Percentiles rank a stretch among this genome's conserved stretches.
These are phyloP conservation scores for Suhomyces pyralidae DNA, from an alignment of 805 yeast species.

Conservation along the genomic window DNA sequence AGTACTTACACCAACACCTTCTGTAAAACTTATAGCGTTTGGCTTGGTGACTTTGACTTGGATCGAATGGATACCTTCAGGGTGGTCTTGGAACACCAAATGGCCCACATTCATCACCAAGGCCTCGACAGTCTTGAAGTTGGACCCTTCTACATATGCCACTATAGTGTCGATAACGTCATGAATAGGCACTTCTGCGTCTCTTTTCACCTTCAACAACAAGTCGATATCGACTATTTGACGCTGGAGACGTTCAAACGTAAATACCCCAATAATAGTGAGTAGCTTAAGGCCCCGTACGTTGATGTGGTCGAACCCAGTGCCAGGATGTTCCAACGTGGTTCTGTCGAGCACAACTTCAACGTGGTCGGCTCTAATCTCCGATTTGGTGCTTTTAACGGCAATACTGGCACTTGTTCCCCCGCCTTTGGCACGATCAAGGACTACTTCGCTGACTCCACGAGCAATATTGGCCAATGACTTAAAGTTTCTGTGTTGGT, in stretches of 20 bases:
- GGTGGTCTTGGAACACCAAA: slow-evolving; percentile 43
- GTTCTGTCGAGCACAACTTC: slow-evolving; percentile 40
- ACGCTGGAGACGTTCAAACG: slow-evolving; percentile 78
- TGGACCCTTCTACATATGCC: slow-evolving; percentile 67
- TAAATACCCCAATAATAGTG: slow-evolving; percentile 90
- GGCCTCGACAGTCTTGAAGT: slow-evolving; percentile 92
- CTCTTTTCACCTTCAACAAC: slow-evolving; percentile 19
- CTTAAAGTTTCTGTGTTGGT: slow-evolving; percentile 38
- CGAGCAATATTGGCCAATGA: slow-evolving; percentile 49
- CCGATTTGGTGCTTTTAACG: slow-evolving; percentile 50
- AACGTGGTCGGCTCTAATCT: slow-evolving; percentile 54
- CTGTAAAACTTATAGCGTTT: slow-evolving; percentile 80
- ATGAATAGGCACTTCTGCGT: slow-evolving; percentile 38
- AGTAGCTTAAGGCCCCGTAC: slow-evolving; percentile 56
- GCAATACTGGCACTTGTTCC: slow-evolving; percentile 41
- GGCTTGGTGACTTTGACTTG: slow-evolving; percentile 76
- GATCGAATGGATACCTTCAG: slow-evolving; percentile 31
- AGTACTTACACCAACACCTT: slow-evolving; percentile 87
- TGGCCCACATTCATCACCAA: slow-evolving; percentile 72
- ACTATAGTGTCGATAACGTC: slow-evolving; percentile 47
- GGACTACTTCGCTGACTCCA: slow-evolving; percentile 42
- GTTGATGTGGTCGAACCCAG: slow-evolving; percentile 19
- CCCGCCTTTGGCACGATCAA: slow-evolving; percentile 43
- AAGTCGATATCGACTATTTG: slow-evolving; percentile 73
- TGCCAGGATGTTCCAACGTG: slow-evolving; percentile 7